Percentiles rank a stretch among this genome's conserved stretches.
Evolutionary conservation across 2,329 filamentous ascomycete genomes (phyloP).

Genomic region (Calonectria naviculata): DNA sequence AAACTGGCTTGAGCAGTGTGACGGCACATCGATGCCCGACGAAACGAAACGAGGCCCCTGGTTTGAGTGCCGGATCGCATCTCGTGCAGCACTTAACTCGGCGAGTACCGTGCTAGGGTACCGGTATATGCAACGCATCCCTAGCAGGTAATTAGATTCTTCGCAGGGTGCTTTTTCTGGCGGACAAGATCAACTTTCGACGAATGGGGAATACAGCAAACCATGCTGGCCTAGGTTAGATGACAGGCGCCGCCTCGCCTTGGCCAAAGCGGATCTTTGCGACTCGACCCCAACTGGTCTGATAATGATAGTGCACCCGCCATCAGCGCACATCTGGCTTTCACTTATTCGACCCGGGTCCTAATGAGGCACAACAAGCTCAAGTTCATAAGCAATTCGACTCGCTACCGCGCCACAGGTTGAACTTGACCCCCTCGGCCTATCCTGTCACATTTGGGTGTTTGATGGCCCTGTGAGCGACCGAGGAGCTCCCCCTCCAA

Average conservation of each 20-base stretch:
- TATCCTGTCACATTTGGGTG: neutral
- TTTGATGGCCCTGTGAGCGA: constrained; percentile 2
- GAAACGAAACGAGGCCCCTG: constrained; percentile 30
- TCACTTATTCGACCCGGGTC: neutral
- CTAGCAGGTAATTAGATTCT: constrained; percentile 18
- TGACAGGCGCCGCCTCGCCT: constrained; percentile 5
- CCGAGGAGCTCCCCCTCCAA: neutral
- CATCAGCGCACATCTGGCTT: constrained; percentile 4
- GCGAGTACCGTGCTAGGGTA: constrained; percentile 36
- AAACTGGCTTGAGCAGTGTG: constrained; percentile 32
- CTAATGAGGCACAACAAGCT: constrained; percentile 5
- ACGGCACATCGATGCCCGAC: constrained; percentile 31
- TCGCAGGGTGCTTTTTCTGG: constrained; percentile 4
- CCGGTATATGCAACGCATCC: constrained; percentile 31
- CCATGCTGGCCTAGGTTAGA: neutral
- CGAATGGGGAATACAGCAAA: constrained; percentile 1
- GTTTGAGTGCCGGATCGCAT: constrained; percentile 37
- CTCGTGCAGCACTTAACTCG: constrained; percentile 35
- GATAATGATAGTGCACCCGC: constrained; percentile 15
- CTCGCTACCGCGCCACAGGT: neutral
- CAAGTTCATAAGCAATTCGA: neutral
- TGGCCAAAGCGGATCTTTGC: constrained; percentile 7
- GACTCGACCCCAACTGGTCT: constrained; percentile 8
- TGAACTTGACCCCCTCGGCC: neutral
- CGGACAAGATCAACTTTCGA: neutral